Evolutionary conservation across 2,329 filamentous ascomycete genomes (phyloP).

Genomic region (Colletotrichum brevisporum): DNA sequence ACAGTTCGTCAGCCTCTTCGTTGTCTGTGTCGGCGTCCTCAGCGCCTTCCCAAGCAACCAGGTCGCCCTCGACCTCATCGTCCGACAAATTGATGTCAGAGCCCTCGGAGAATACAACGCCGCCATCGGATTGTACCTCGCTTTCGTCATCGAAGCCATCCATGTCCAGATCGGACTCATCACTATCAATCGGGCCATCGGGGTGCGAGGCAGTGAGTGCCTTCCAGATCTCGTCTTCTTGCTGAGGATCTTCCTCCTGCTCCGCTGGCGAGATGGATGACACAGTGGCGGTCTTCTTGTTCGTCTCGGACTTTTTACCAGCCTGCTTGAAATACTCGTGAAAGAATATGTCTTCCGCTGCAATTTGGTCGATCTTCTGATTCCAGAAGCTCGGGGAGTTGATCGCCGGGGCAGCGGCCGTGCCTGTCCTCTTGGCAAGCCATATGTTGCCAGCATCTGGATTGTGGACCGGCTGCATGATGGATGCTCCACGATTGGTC

Average conservation of each 20-base stretch:
- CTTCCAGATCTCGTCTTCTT: conserved; percentile 91
- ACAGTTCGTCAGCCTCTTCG: conserved; percentile 31
- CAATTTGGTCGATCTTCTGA: conserved; percentile 88
- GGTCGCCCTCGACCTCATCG: conserved; percentile 52
- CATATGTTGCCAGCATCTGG: conserved; percentile 70
- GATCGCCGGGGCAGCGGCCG: conserved; percentile 62
- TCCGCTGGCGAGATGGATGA: conserved; percentile 57
- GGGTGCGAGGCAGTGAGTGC: conserved; percentile 86
- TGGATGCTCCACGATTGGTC: conserved; percentile 82
- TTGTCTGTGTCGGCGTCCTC: conserved; percentile 57
- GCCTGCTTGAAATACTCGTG: conserved; percentile 92
- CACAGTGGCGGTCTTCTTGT: conserved; percentile 69
- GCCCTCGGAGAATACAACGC: conserved; percentile 45
- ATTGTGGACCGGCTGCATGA: conserved; percentile 90
- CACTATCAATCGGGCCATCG: conserved; percentile 79
- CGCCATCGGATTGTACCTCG: conserved; percentile 46
- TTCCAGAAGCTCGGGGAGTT: conserved; percentile 94
- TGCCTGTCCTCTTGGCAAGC: conserved; percentile 65
- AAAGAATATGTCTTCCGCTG: conserved; percentile 96
- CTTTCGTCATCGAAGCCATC: conserved; percentile 63
- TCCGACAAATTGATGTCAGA: conserved; percentile 64
- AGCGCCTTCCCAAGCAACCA: conserved; percentile 59
- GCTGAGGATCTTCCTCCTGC: conserved; percentile 67
- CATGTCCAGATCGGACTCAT: conserved; percentile 66
- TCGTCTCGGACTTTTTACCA: conserved; percentile 72